Conservation (phyloP, 2,329 filamentous ascomycete species). For the Epichloe gansuensis region DNA sequence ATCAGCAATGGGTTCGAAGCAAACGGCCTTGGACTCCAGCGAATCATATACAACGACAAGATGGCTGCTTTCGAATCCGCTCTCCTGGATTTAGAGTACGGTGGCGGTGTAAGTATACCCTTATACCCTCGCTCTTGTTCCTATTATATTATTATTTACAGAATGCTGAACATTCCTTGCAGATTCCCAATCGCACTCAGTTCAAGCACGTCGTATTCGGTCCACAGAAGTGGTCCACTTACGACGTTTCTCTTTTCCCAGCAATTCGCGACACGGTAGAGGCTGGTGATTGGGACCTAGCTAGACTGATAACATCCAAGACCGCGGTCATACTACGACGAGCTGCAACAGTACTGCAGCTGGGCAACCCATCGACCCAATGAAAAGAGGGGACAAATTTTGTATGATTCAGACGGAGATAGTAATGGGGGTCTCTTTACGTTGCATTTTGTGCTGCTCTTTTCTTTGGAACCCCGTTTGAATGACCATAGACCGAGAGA, state of each 20-base stretch:
- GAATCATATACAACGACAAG: conserved; percentile 65
- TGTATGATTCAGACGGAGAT: neutral
- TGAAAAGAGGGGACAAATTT: neutral
- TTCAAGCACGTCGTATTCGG: conserved; percentile 91
- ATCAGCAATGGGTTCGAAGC: conserved; percentile 65
- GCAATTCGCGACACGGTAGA: conserved; percentile 73
- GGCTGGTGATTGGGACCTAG: conserved; percentile 54
- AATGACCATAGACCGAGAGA: neutral
- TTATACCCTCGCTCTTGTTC: conserved; percentile 7
- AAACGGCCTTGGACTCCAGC: conserved; percentile 48
- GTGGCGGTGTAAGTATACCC: conserved; percentile 54
- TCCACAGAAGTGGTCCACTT: conserved; percentile 57
- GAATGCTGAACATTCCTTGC: neutral
- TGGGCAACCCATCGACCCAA: conserved; percentile 10
- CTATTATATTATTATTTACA: neutral
- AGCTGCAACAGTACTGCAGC: conserved; percentile 34
- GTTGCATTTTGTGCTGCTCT: neutral
- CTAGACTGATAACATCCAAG: conserved; percentile 56
- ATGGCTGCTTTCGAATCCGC: conserved; percentile 74
- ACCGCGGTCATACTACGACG: conserved; percentile 53
- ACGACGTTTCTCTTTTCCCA: conserved; percentile 36
- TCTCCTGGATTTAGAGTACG: conserved; percentile 61
- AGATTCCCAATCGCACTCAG: conserved; percentile 78
- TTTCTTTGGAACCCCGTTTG: neutral
- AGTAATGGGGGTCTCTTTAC: neutral